Evolutionary conservation across 352 stramenopile species (phyloP), one percentile per base, ranked within the genome.

Genomic region (Pythium phragmiticola): DNA sequence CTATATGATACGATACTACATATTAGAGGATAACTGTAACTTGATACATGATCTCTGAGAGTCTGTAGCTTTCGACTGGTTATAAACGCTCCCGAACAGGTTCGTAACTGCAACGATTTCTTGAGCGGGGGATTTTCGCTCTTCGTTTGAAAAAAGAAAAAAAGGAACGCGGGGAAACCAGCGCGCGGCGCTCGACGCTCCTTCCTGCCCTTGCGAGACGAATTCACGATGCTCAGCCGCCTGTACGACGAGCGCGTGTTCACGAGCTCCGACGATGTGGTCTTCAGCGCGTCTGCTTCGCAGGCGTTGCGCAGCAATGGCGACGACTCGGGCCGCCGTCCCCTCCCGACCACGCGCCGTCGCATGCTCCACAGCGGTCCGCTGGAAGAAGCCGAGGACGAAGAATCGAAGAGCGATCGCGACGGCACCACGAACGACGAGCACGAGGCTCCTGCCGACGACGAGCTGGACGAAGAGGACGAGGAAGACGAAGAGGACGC

Each of bases 191-290:
- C 5, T 17, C 23, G 23, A 23, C 26, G 30, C 46, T 16, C 46
- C 26, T 16, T 30, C 26, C 26, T 30, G 26, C 26, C 26, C 26
- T 30, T 1, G 26, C n/a, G 16, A 23, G 48, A 36, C 48, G 23
- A 0, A 7, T 56, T 7, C 48, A 28, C 34, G n/a, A 72, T 90
- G 82, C 64, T 89, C 50, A 82, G 82, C 56, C 80, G 76, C 41
- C 47, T 85, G 17, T 66, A 85, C 53, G 80, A 88, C 57, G 69
- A 70, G 64, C 82, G 80, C 69, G 78, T 89, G 50, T 91, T 91
- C 63, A 68, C 70, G 26, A 78, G 72, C 60, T 91, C 80, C 0
- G 64, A 84, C 9, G 82, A 91, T 64, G 76, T 90, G 60, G 74
- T 90, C 6, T 58, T 80, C 14, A 64, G 68, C 57, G 60, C 56